Conservation (phyloP, 352 stramenopile genomes). For the Phytophthora sp. region DNA sequence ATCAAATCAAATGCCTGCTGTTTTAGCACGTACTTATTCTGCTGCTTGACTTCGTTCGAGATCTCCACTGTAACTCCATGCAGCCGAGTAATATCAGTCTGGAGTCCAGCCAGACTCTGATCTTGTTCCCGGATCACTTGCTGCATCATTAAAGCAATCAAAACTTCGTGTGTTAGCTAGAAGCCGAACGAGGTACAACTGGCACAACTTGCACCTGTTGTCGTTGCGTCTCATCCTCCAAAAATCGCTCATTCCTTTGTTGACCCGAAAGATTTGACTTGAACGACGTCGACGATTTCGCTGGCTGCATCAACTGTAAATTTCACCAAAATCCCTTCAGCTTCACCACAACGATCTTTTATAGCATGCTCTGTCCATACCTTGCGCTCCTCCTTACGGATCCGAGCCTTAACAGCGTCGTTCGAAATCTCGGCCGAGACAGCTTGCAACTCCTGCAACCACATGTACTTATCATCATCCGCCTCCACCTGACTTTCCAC, state of each 20-base stretch:
- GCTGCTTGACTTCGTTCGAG: conserved; percentile 68
- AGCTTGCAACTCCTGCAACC: conserved; percentile 44
- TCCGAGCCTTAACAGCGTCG: conserved; percentile 57
- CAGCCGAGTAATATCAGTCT: conserved; percentile 57
- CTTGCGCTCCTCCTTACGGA: conserved; percentile 74
- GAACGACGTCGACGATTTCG: conserved; percentile 27
- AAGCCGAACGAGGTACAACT: background rate
- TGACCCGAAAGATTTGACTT: conserved; percentile 13
- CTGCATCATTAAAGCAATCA: conserved; percentile 32
- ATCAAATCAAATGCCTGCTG: background rate
- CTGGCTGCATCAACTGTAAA: conserved; percentile 52
- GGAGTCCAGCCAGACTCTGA: conserved; percentile 59
- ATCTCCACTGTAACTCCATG: conserved; percentile 78
- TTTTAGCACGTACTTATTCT: conserved; percentile 66
- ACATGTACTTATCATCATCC: background rate
- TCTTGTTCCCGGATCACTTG: conserved; percentile 81
- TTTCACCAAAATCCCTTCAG: background rate
- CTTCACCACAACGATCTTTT: background rate
- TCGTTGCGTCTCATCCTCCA: conserved; percentile 60
- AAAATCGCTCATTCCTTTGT: conserved; percentile 63
- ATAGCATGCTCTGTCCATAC: conserved; percentile 21
- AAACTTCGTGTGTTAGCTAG: too few species aligned
- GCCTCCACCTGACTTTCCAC: too few species aligned
- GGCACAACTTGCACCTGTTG: conserved; percentile 45
- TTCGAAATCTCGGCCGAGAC: conserved; percentile 66